Percentiles rank a stretch among this genome's conserved stretches.
Conservation (phyloP, 768 basidiomycete genomes). For the Panellus pusillus region DNA sequence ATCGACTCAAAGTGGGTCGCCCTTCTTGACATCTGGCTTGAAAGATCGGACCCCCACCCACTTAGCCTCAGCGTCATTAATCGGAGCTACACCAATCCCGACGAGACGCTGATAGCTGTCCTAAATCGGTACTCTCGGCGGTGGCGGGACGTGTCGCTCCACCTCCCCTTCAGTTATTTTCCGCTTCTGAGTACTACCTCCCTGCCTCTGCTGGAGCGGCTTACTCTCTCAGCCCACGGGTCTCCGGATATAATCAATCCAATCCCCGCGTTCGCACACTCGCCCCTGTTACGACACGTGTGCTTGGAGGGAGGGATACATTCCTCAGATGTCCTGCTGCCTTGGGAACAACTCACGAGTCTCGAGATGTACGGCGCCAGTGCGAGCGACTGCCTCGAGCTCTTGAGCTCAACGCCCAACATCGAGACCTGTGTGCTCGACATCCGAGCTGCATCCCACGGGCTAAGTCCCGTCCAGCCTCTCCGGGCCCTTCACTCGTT, state of each 20-base stretch:
- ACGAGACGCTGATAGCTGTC: neutral
- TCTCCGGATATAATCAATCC: conserved; percentile 12
- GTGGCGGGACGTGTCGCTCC: conserved; percentile 1
- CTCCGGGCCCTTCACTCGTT: conserved; percentile 1
- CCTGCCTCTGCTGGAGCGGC: conserved; percentile 5
- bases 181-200: neutral
- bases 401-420: neutral
- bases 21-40: conserved; percentile 7
- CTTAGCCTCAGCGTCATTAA: conserved; percentile 1
- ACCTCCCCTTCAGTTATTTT: conserved; percentile 7
- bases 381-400: conserved; percentile 8
- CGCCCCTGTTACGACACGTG: conserved; percentile 3
- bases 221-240: conserved; percentile 5
- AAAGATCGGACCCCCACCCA: conserved; percentile 5
- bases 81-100: conserved; percentile 7
- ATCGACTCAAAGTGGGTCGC: conserved; percentile 10
- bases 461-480: neutral
- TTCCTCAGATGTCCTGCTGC: conserved; percentile 6
- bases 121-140: neutral
- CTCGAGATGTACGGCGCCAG: conserved; percentile 7
- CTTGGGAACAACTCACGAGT: conserved; percentile 7
- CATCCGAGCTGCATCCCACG: conserved; percentile 6
- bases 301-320: conserved; percentile 8
- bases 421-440: conserved; percentile 2
- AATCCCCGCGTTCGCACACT: conserved; percentile 6